Base-by-base conservation (phyloP, 2,329 filamentous ascomycete genomes). In the Zymoseptoria passerinii region DNA sequence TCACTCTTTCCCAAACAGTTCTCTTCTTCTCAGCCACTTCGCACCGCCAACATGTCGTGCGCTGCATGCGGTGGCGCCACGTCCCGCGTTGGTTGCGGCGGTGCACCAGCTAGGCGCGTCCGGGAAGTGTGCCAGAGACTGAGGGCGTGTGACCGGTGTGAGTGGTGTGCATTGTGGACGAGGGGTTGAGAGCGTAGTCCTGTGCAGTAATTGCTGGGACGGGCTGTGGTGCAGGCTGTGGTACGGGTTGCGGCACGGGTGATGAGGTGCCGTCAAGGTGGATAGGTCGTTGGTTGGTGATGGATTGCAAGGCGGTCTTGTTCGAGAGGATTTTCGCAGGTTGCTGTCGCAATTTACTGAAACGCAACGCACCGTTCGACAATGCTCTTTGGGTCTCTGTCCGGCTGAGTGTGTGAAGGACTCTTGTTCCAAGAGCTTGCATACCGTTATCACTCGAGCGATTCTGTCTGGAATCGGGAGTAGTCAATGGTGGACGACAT, bases 1-100 rank as follows among this genome's bases (percentile, higher is more conserved):
- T 35, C 16, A 65, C 19, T 50, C 57, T 62, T 20, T 44, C 53
- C 61, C 61, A 65, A n/a, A 58, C 61, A 18, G 54, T 60, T 49
- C 28, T 18, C 54, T 58, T 56, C 27, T 48, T 44, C 9, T 52
- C 50, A 3, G 61, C 58, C 19, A 69, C 54, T 23, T 64, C 65
- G 53, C 67, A 69, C 10, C 63, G 59, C 67, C 66, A 69, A 58
- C 67, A 69, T 40, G 62, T 66, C 8, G 65, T 68, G 44, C 60
- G 59, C 29, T 52, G 52, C 63, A 68, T 68, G 6, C 67, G 61
- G 16, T 63, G 63, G 55, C 63, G 65, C 67, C 66, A 69, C 3
- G 67, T 69, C 2, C 64, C 63, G 20, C 60, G 60, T 40, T 63
- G 51, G 8, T 65, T 67, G 35, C 61, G 56, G 35, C 62, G 64